phyloP scores from a whole-genome alignment of 1,284 basidiomycete genomes.

The Microbotryum lychnidis-dioicae region DNA sequence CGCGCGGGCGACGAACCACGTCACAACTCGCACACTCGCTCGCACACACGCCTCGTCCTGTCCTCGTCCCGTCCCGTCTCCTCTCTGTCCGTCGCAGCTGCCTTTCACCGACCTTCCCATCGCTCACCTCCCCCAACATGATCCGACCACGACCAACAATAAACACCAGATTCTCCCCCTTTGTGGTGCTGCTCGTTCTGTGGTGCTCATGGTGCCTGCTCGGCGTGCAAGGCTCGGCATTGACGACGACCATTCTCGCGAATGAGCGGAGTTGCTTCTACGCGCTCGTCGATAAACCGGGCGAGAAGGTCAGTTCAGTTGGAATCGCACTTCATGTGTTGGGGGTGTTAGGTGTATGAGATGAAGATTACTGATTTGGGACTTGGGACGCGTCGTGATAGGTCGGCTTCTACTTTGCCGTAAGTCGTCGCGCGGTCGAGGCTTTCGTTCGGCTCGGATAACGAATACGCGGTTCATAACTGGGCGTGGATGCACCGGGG shows the following conservation, averaged over 20 bases:
- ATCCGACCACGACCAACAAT: neutral
- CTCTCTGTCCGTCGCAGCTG: too few species aligned
- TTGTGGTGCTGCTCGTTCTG: neutral
- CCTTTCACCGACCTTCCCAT: too few species aligned
- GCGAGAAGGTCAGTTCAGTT: conserved; percentile 67
- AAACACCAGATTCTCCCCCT: too few species aligned
- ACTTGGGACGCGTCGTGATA: neutral
- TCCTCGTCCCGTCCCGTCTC: too few species aligned
- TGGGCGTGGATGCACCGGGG: too few species aligned
- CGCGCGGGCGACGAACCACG: too few species aligned
- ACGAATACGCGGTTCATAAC: neutral
- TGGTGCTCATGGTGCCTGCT: neutral
- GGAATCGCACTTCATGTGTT: neutral
- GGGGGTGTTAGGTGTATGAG: neutral
- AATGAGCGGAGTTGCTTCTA: conserved; percentile 91
- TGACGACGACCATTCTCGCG: conserved; percentile 76
- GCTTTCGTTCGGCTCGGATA: neutral
- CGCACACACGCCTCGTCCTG: too few species aligned
- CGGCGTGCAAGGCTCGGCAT: conserved; percentile 44
- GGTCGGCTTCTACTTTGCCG: conserved; percentile 38
- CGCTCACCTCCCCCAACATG: too few species aligned
- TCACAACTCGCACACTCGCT: too few species aligned
- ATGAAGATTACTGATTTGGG: neutral
- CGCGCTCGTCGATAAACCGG: conserved; percentile 88
- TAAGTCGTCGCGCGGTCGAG: conserved; percentile 46